Evolutionary conservation across 768 basidiomycete species (phyloP).

Genomic region (Boletus rubroflammeus): DNA sequence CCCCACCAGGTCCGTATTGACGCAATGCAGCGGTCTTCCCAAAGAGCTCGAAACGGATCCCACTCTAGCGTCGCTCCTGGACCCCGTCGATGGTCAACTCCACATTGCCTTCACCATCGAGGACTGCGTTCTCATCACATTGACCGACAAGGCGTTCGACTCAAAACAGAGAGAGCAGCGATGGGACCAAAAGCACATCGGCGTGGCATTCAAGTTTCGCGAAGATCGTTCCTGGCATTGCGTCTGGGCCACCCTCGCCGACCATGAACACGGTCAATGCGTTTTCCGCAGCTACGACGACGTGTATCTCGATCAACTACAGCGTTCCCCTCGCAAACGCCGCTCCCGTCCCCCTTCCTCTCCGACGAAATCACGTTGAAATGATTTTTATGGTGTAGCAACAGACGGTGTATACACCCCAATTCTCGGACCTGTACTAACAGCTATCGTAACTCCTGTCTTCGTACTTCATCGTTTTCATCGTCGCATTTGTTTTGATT

Average conservation of each 20-base stretch:
- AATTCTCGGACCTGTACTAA: slow-evolving; percentile 12
- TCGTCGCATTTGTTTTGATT: slow-evolving; percentile 15
- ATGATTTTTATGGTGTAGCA: slow-evolving; percentile 1
- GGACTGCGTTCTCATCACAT: slow-evolving; percentile 50
- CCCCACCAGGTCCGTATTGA: background rate
- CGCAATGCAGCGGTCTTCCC: slow-evolving; percentile 42
- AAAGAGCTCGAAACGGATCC: slow-evolving; percentile 56
- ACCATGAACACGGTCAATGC: slow-evolving; percentile 46
- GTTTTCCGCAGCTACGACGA: slow-evolving; percentile 59
- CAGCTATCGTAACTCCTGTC: slow-evolving; percentile 1
- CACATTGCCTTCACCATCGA: slow-evolving; percentile 41
- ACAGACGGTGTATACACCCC: slow-evolving; percentile 13
- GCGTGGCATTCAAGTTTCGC: slow-evolving; percentile 53
- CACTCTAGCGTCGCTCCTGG: slow-evolving; percentile 39
- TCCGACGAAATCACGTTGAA: slow-evolving; percentile 23
- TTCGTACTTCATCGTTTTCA: slow-evolving; percentile 2
- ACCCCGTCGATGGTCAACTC: slow-evolving; percentile 33
- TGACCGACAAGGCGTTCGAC: slow-evolving; percentile 59
- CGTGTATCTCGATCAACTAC: slow-evolving; percentile 50
- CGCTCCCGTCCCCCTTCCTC: slow-evolving; percentile 22
- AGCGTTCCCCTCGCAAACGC: slow-evolving; percentile 40
- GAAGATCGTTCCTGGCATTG: slow-evolving; percentile 54
- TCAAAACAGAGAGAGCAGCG: slow-evolving; percentile 29
- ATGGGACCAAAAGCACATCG: slow-evolving; percentile 36
- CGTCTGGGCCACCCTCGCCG: slow-evolving; percentile 59